A percentile compares a stretch with the other conserved stretches of the same genome.
Conservation (phyloP, 73 alveolate species). For the Tetrahymena borealis region DNA sequence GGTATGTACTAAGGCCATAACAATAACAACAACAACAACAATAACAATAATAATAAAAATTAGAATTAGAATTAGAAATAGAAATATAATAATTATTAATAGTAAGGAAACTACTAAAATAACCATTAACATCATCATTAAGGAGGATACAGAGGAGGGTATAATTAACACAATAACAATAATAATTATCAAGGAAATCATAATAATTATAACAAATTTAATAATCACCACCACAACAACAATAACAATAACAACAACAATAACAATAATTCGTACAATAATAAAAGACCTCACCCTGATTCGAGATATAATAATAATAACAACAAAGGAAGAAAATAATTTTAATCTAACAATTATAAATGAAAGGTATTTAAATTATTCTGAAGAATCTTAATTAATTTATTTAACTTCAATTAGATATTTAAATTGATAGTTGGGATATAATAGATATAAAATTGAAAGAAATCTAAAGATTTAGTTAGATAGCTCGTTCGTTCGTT, state of each 20-base stretch:
- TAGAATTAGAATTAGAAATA: too few relatives aligned
- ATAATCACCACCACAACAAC: neutral
- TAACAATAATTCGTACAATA: neutral
- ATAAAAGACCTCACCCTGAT: neutral
- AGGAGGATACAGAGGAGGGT: neutral
- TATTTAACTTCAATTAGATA: too few relatives aligned
- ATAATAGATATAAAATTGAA: too few relatives aligned
- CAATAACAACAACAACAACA: too few relatives aligned
- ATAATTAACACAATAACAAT: neutral
- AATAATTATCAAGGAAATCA: neutral
- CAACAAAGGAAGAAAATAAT: neutral
- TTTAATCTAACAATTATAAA: neutral
- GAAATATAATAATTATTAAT: neutral
- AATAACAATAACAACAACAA: neutral
- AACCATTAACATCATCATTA: neutral
- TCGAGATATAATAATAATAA: neutral
- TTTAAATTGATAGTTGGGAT: too few relatives aligned
- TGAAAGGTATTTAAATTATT: too few relatives aligned
- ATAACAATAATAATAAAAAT: too few relatives aligned
- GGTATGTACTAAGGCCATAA: neutral
- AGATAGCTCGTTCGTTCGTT: too few relatives aligned
- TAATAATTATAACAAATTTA: neutral
- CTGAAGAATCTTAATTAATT: too few relatives aligned
- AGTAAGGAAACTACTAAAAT: neutral
- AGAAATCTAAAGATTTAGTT: too few relatives aligned